Evolutionary conservation across 1,139 yeast species (phyloP), one percentile per base, ranked within the genome.

Genomic region (Sugiyamaella sp.): DNA sequence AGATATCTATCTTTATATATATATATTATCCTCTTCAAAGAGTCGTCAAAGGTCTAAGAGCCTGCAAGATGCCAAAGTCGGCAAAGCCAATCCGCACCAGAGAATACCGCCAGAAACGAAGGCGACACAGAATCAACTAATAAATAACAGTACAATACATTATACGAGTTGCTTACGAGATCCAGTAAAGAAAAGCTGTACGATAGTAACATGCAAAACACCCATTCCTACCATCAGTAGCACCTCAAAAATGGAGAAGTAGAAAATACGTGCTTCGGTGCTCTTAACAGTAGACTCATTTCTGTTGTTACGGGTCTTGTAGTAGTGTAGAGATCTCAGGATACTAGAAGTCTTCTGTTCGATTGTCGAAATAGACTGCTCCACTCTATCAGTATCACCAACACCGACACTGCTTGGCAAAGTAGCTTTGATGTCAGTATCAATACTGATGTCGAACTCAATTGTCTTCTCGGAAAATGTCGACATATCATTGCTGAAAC

Each of bases 211-310:
- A 70, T 93, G 97, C 67, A 87, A 79, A 49, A 79, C 78, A 21
- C 96, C 95, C 93, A 91, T 86, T 51, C 86, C 89, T 46, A 87
- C 85, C 83, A 91, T 87, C 63, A 90, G 76, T 40, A 84, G 66
- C 39, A 89, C 89, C 70, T 89, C 97, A 64, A 87, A 81, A 42
- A 90, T 70, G 27, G 95, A 86, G 69, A 90, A 91, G 78, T 86
- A 85, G 66, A 86, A 85, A 58, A 93, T 88, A 69, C 98, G 82
- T n/a, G 81, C 71, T 67, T 87, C 95, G 3, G 97, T 91, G 19
- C 95, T 86, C 68, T 79, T 81, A 57, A 93, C 98, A 27, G 99
- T 93, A 52, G 88, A 83, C 70, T 90, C 95, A 74, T 91, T 93
- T 73, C 98, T 82, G 72, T 82, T 84, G 71, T 88, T 91, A 76